phyloP scores from a whole-genome alignment of 2,329 filamentous ascomycete genomes.

The Exophiala aquamarina region DNA sequence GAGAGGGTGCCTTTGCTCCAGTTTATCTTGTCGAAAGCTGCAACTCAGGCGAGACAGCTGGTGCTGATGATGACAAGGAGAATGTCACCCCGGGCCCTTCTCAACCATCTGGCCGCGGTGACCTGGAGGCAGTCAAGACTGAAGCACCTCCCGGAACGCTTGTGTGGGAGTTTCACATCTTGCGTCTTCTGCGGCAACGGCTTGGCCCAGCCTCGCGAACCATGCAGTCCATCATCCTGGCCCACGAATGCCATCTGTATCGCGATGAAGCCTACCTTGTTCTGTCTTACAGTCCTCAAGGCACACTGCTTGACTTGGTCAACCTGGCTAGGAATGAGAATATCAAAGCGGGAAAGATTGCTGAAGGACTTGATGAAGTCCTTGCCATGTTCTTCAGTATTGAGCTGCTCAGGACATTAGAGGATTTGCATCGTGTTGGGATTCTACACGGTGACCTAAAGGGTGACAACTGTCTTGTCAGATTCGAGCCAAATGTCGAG shows the following conservation, averaged over 20 bases:
- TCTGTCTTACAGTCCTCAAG: slow-evolving; percentile 83
- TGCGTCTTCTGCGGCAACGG: slow-evolving; percentile 76
- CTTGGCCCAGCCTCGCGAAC: slow-evolving; percentile 66
- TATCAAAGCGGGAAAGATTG: slow-evolving; percentile 47
- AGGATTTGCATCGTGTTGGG: slow-evolving; percentile 75
- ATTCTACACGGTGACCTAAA: slow-evolving; percentile 94
- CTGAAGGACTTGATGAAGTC: slow-evolving; percentile 72
- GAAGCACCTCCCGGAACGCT: slow-evolving; percentile 72
- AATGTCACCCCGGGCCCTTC: slow-evolving; percentile 43
- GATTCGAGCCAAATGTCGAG: slow-evolving; percentile 55
- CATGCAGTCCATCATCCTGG: slow-evolving; percentile 74
- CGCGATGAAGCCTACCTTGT: slow-evolving; percentile 86
- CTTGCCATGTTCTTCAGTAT: slow-evolving; percentile 94
- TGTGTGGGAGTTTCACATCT: slow-evolving; percentile 92
- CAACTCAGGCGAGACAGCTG: slow-evolving; percentile 47
- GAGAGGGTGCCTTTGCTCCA: slow-evolving; percentile 89
- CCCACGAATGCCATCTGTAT: slow-evolving; percentile 90
- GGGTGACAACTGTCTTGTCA: slow-evolving; percentile 89
- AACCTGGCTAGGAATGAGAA: slow-evolving; percentile 76
- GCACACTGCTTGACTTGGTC: slow-evolving; percentile 90
- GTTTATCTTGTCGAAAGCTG: slow-evolving; percentile 87
- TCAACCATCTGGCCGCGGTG: slow-evolving; percentile 51
- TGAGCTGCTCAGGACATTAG: slow-evolving; percentile 85
- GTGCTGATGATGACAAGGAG: slow-evolving; percentile 48
- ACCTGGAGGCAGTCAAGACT: slow-evolving; percentile 88